Conservation (phyloP, 345 rosid genomes). For the Murraya koenigii region DNA sequence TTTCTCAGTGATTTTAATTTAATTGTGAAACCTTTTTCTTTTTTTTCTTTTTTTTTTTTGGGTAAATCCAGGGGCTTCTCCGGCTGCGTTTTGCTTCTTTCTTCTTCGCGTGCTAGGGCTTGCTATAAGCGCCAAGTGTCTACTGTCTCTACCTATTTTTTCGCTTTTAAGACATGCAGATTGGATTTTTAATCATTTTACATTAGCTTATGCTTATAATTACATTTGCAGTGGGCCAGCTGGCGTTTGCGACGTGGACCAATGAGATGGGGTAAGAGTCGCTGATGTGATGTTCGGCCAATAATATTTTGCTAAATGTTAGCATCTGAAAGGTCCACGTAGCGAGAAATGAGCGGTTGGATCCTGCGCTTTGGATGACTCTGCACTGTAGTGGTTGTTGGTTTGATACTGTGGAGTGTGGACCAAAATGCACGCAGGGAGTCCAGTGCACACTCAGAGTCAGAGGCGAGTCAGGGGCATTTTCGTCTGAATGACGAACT, state of each 20-base stretch:
- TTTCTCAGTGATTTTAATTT: background rate
- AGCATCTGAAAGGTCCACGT: conserved; percentile 29
- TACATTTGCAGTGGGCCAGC: conserved; percentile 32
- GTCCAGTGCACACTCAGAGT: background rate
- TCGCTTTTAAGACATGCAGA: conserved; percentile 30
- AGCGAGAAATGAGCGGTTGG: conserved; percentile 1
- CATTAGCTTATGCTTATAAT: background rate
- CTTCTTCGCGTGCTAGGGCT: conserved; percentile 21
- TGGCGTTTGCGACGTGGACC: conserved; percentile 31
- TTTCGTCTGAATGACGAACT: conserved; percentile 2
- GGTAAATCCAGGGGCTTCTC: conserved; percentile 12
- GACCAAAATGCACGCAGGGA: background rate
- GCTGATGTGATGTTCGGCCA: conserved; percentile 21
- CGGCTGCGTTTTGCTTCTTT: conserved; percentile 11
- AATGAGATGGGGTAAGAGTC: conserved; percentile 18
- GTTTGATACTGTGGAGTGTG: background rate
- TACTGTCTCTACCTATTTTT: conserved; percentile 3
- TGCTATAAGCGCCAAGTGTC: conserved; percentile 46
- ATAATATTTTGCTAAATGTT: conserved; percentile 9
- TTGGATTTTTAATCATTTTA: background rate
- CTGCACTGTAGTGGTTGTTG: conserved; percentile 3
- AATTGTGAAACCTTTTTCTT: background rate
- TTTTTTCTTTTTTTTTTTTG: too few species aligned
- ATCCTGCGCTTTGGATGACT: background rate
- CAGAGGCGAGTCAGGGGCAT: background rate